Percentiles rank a stretch among this genome's conserved stretches.
phyloP scores from a whole-genome alignment of 1,284 basidiomycete genomes.

The Pyrrhoderma noxium region DNA sequence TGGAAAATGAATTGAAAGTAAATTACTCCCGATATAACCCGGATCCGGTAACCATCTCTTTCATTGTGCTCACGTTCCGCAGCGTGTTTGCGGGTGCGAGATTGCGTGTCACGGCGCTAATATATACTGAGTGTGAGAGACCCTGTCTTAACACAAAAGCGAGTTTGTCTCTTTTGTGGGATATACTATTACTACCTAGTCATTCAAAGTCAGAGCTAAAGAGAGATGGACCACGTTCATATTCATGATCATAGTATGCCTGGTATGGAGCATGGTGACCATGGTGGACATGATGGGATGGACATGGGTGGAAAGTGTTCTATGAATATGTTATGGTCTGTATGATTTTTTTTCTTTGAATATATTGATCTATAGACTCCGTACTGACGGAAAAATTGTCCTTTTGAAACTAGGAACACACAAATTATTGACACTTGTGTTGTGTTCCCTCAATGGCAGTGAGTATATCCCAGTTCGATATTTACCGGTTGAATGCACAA shows the following conservation, averaged over 20 bases:
- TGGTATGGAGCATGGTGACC: slow-evolving; percentile 25
- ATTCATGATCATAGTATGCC: slow-evolving; percentile 32
- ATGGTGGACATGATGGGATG: slow-evolving; percentile 40
- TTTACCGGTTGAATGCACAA: neutral
- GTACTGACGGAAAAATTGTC: neutral
- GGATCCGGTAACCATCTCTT: no score
- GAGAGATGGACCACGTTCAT: slow-evolving; percentile 31
- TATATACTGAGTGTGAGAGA: no score
- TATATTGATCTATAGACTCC: neutral
- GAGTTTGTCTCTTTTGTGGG: no score
- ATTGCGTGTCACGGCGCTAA: no score
- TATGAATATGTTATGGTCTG: slow-evolving; percentile 67
- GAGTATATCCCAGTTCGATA: neutral
- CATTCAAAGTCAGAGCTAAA: slow-evolving; percentile 24
- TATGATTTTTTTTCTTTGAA: slow-evolving; percentile 1
- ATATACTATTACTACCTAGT: no score
- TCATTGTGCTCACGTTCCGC: no score
- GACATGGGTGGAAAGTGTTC: slow-evolving; percentile 44
- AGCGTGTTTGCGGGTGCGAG: no score
- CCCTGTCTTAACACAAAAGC: no score
- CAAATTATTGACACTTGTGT: slow-evolving; percentile 68
- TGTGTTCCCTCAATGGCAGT: slow-evolving; percentile 58
- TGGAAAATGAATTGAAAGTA: no score
- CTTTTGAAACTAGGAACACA: slow-evolving; percentile 48
- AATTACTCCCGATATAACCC: no score